Conservation (phyloP, 2,329 filamentous ascomycete genomes). For the Botrytis fragariae region DNA sequence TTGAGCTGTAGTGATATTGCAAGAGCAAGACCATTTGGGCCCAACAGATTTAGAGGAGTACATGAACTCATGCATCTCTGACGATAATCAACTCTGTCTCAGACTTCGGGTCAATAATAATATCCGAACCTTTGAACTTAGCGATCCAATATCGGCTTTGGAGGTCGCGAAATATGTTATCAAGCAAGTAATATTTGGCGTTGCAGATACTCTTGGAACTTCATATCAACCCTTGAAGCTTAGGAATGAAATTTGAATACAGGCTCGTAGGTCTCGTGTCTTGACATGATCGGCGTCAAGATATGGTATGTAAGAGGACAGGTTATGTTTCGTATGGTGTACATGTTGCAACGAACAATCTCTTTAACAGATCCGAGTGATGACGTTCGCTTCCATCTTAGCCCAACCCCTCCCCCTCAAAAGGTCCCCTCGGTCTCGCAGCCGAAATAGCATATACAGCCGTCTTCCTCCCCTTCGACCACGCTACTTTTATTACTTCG, state of each 20-base stretch:
- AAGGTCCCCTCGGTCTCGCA: slow-evolving; percentile 22
- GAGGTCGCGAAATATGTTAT: background rate
- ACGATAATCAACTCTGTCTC: background rate
- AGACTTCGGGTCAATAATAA: background rate
- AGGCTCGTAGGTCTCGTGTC: background rate
- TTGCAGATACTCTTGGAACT: no score
- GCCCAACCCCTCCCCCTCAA: background rate
- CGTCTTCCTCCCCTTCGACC: slow-evolving; percentile 31
- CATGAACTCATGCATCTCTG: background rate
- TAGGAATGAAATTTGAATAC: background rate
- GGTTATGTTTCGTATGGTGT: background rate
- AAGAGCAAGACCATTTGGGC: background rate
- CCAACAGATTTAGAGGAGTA: background rate
- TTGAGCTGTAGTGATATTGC: background rate
- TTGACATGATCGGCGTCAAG: background rate
- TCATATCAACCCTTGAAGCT: no score
- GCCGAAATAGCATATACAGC: slow-evolving; percentile 29
- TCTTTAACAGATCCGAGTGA: background rate
- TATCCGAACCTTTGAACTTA: background rate
- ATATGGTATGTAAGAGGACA: background rate
- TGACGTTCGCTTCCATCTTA: background rate
- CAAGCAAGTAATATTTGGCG: background rate
- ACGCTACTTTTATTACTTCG: slow-evolving; percentile 30
- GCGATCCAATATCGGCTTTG: background rate
- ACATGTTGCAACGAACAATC: background rate